phyloP scores from a whole-genome alignment of 2,329 filamentous ascomycete genomes.

The Exophiala dermatitidis region DNA sequence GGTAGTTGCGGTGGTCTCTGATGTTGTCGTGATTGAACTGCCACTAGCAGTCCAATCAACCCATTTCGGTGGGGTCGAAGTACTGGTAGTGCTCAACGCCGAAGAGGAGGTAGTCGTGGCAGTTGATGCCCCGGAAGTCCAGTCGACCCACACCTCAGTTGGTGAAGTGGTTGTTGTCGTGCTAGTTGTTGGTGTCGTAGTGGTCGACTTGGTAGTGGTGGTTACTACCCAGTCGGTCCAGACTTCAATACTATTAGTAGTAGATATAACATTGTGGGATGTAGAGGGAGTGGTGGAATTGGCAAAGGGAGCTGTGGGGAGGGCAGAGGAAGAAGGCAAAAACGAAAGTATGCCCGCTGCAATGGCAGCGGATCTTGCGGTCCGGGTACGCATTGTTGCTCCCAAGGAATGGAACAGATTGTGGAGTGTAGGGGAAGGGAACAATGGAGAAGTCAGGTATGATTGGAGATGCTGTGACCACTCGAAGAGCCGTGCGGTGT shows the following conservation, averaged over 20 bases:
- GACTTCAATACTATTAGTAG: neutral
- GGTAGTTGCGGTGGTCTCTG: too few relatives aligned
- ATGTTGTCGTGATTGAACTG: too few relatives aligned
- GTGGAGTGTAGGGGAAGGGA: neutral
- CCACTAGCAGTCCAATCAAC: too few relatives aligned
- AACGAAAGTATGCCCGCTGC: conserved; percentile 1
- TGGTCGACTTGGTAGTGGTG: neutral
- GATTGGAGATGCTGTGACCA: neutral
- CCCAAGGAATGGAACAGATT: neutral
- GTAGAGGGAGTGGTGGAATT: neutral
- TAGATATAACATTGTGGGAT: neutral
- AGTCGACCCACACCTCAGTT: too few relatives aligned
- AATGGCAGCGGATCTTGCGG: conserved; percentile 1
- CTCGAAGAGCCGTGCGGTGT: neutral
- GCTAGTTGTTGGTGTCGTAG: neutral
- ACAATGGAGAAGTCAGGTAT: neutral
- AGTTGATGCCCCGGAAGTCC: too few relatives aligned
- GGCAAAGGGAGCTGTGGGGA: neutral
- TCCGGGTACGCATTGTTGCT: conserved; percentile 2
- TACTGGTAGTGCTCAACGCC: too few relatives aligned
- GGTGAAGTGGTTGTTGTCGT: too few relatives aligned
- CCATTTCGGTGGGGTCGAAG: too few relatives aligned
- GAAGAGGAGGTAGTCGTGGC: too few relatives aligned
- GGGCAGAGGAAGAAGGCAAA: conserved; percentile 7
- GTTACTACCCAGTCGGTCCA: neutral